Evolutionary conservation across 2,329 filamentous ascomycete species (phyloP).

Genomic region (Massarina eburnea): DNA sequence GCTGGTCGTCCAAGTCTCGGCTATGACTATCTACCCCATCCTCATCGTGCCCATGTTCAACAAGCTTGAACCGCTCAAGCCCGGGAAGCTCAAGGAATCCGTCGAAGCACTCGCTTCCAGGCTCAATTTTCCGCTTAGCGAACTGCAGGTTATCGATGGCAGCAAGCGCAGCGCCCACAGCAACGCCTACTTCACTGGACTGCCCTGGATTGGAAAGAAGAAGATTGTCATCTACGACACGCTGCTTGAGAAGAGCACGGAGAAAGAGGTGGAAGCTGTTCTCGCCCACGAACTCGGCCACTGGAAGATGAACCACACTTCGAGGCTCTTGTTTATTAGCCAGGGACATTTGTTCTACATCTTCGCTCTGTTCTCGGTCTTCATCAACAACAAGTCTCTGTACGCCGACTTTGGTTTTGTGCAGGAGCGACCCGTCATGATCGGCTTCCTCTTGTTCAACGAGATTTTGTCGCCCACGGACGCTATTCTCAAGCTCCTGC

Average conservation of each 20-base stretch:
- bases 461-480: conserved; percentile 95
- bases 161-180: conserved; percentile 86
- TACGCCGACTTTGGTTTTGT: conserved; percentile 91
- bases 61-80: conserved; percentile 89
- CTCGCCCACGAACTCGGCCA: conserved; percentile 95
- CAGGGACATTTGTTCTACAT: conserved; percentile 95
- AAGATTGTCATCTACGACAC: conserved; percentile 99
- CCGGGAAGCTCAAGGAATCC: conserved; percentile 81
- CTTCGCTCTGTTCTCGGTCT: conserved; percentile 93
- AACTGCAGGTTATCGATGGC: conserved; percentile 92
- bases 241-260: conserved; percentile 89
- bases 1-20: conserved; percentile 85
- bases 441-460: conserved; percentile 96
- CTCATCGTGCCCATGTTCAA: conserved; percentile 96
- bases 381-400: conserved; percentile 91
- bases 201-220: conserved; percentile 89
- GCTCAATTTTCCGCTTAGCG: conserved; percentile 87
- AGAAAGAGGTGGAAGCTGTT: conserved; percentile 91
- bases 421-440: conserved; percentile 82
- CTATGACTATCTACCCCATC: conserved; percentile 95
- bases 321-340: conserved; percentile 77
- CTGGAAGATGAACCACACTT: conserved; percentile 95
- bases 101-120: conserved; percentile 82
- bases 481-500: conserved; percentile 87
- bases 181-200: conserved; percentile 94